Evolutionary conservation across 2,329 filamentous ascomycete species (phyloP), one percentile per base, ranked within the genome.

Genomic region (Aphanoascus verrucosus): DNA sequence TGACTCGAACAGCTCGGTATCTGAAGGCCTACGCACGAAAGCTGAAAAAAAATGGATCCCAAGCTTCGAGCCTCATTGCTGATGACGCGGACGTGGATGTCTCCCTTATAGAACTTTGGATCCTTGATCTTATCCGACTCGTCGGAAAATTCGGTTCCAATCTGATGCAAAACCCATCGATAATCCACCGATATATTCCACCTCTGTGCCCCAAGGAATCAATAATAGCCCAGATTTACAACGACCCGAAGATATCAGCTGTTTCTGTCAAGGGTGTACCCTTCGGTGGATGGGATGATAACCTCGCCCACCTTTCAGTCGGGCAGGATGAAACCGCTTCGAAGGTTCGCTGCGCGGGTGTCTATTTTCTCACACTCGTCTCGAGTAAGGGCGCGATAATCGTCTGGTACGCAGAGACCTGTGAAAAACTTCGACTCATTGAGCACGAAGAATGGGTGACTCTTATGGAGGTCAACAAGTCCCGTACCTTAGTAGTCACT

Each of bases 141-240:
- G 49, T 68, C 12, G 68, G 67, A 5, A 70, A 69, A 44, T 72
- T 71, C 54, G 64, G 65, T 2, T 42, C 12, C 5, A 55, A 58
- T 38, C 49, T 72, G 9, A 32, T 52, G 0, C 37, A 49, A 32
- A 54, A 61, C 6, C 69, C 70, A 0, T 57, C 63, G 5, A 53
- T 64, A 0, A 72, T 74, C 34, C 68, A 71, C 55, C 66, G 67
- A 42, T 55, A 62, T 1, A 65, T 74, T 7, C 67, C 70, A 1
- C 67, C 69, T 1, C 66, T 74, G 40, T 73, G 70, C 55, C 70
- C 72, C 0, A 35, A 50, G 6, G 58, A 60, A 17, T 71, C 71
- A 6, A 57, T 62, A 2, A 65, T 72, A 2, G 64, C 65, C 51
- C 59, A 63, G 45, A 59, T 63, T 8, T 72, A 71, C 54, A 60